Evolutionary conservation across 352 stramenopile genomes (phyloP), one percentile per base, ranked within the genome.

Genomic region (Peronospora tabacina): DNA sequence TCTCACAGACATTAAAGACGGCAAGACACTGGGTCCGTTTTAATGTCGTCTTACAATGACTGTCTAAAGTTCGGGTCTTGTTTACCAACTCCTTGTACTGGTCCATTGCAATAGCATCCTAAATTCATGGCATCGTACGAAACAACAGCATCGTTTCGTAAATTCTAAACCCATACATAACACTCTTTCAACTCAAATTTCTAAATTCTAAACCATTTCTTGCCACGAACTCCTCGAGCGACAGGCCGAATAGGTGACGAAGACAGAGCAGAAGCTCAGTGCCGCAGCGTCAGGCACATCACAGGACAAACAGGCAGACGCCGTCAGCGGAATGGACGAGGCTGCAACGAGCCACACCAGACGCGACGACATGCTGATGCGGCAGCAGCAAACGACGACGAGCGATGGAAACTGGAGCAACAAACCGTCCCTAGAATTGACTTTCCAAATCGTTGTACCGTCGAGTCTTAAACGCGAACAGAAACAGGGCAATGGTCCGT

Each of bases 1-100:
- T 70, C 39, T 87, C 79, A 37, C 79, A 90, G 22, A 82, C 75
- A 34, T 65, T 84, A 49, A 90, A 90, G 12, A 70, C 49, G 37
- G 66, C 75, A 44, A 73, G 54, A 28, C 79, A 90, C 39, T 79
- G 57, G 6, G 71, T 68, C 12, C 63, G 58, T 34, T 72, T 71
- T 10, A 87, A 49, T 12, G 63, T 54, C 0, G 47, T 61, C 10
- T 29, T 26, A 46, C 78, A 89, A 36, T 56, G 72, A 6, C 52
- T 43, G 29, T 37, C 54, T 13, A 61, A 32, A 5, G n/a, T 44
- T 22, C 40, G 41, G 20, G 49, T 49, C 44, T 12, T 44, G 37
- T 77, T 78, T 5, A 68, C 33, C 7, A 77, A 47, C 17, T 50
- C 41, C 2, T 40, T 15, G 44, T 72, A 88, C 42, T 64, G 48